Evolutionary conservation across 352 stramenopile species (phyloP).

Genomic region (Phytophthora sojae): DNA sequence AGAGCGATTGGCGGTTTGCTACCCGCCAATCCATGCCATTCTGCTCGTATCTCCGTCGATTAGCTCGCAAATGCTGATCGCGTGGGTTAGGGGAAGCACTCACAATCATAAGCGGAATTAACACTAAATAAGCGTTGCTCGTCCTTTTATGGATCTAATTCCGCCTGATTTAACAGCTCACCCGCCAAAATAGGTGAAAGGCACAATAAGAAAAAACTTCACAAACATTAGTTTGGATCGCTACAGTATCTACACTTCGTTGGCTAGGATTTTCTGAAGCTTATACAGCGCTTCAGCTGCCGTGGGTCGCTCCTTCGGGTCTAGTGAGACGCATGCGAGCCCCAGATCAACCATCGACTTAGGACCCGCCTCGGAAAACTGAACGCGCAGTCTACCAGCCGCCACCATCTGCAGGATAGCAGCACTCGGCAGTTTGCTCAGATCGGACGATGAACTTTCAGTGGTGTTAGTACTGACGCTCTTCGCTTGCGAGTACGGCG

Average conservation of each 20-base stretch:
- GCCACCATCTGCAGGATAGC: constrained; percentile 61
- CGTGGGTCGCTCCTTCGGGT: constrained; percentile 45
- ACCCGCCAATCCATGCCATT: too few relatives aligned
- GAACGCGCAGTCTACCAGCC: constrained; percentile 41
- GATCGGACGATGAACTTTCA: constrained; percentile 13
- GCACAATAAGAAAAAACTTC: neutral
- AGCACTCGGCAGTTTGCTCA: constrained; percentile 38
- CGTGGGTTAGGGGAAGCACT: too few relatives aligned
- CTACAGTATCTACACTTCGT: constrained; percentile 24
- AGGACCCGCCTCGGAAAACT: constrained; percentile 41
- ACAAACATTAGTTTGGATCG: neutral
- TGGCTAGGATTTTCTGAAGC: constrained; percentile 40
- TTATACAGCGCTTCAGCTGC: constrained; percentile 52
- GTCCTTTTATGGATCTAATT: too few relatives aligned
- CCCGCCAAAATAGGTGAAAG: too few relatives aligned
- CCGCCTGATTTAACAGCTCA: too few relatives aligned
- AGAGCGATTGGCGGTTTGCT: too few relatives aligned
- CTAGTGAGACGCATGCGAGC: constrained; percentile 42
- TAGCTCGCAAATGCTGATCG: too few relatives aligned
- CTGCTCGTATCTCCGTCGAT: too few relatives aligned
- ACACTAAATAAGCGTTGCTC: too few relatives aligned
- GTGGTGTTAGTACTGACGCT: constrained; percentile 22
- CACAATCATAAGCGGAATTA: too few relatives aligned
- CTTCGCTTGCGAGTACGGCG: constrained; percentile 38
- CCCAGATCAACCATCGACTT: constrained; percentile 39